Evolutionary conservation across 225 moss, liverwort and hornwort species (phyloP).

Genomic region (Pseudoscleropodium purum): DNA sequence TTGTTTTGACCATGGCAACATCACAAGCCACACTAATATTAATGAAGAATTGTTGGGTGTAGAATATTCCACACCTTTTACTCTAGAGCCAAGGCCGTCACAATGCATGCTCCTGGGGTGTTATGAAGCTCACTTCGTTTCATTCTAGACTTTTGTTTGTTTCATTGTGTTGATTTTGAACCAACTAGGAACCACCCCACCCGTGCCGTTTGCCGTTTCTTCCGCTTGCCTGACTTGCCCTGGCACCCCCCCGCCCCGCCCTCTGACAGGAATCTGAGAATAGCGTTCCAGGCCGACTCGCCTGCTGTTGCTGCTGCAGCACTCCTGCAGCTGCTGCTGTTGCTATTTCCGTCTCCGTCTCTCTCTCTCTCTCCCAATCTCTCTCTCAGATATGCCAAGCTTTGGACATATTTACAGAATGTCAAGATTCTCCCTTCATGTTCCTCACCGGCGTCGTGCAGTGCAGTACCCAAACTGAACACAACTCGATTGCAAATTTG

Average conservation of each 20-base stretch:
- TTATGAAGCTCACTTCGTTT: neutral
- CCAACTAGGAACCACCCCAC: neutral
- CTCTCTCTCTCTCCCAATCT: too few relatives aligned
- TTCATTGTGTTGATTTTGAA: neutral
- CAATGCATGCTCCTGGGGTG: too few relatives aligned
- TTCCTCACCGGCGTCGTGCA: neutral
- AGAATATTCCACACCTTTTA: too few relatives aligned
- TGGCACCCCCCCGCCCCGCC: neutral
- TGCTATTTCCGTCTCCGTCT: neutral
- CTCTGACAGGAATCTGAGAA: slow-evolving; percentile 11
- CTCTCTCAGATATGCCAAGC: neutral
- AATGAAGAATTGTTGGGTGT: too few relatives aligned
- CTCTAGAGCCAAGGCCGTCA: too few relatives aligned
- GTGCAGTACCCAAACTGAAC: neutral
- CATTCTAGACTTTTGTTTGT: neutral
- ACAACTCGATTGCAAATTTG: too few relatives aligned
- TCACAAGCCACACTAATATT: too few relatives aligned
- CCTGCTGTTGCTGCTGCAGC: neutral
- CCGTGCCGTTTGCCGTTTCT: neutral
- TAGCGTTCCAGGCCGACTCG: neutral
- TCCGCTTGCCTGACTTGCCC: neutral
- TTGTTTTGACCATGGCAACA: too few relatives aligned
- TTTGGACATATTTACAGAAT: neutral
- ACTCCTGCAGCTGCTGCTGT: neutral
- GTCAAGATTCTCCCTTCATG: slow-evolving; percentile 2